phyloP scores from a whole-genome alignment of 345 rosid genomes.

The Boechera retrofracta region DNA sequence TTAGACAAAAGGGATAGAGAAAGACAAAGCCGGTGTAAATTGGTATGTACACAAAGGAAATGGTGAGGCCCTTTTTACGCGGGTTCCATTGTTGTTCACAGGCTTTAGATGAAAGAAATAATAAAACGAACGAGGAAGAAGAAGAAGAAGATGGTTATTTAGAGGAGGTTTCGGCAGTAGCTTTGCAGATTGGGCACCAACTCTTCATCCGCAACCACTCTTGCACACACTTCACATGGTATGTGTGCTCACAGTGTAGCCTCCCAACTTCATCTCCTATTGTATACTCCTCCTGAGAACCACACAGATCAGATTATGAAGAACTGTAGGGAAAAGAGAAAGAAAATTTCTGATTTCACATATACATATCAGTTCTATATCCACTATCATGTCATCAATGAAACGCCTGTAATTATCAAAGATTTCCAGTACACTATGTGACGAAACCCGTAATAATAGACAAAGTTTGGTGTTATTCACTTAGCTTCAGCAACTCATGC shows the following conservation, averaged over 20 bases:
- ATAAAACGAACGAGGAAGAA: conserved; percentile 14
- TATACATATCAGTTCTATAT: conserved; percentile 16
- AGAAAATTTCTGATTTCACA: background rate
- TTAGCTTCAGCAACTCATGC: background rate
- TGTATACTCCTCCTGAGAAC: conserved; percentile 81
- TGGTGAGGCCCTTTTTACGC: conserved; percentile 17
- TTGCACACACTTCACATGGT: conserved; percentile 68
- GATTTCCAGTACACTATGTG: background rate
- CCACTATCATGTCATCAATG: background rate
- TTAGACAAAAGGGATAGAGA: conserved; percentile 12
- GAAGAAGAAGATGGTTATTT: conserved; percentile 28
- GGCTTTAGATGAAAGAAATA: conserved; percentile 19
- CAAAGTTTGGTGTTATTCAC: conserved; percentile 15
- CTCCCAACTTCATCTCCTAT: conserved; percentile 79
- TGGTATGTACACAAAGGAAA: conserved; percentile 45
- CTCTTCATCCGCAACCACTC: conserved; percentile 92
- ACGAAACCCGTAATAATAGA: background rate
- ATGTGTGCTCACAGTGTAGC: conserved; percentile 76
- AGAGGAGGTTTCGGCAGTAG: conserved; percentile 59
- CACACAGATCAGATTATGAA: conserved; percentile 20
- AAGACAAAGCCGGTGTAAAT: conserved; percentile 22
- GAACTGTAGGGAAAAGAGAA: background rate
- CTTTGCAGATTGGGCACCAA: conserved; percentile 96
- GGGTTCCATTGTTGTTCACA: conserved; percentile 37
- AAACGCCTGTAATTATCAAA: conserved; percentile 13